phyloP scores from a whole-genome alignment of 225 moss, liverwort and hornwort genomes.

The Antitrichia curtipendula region DNA sequence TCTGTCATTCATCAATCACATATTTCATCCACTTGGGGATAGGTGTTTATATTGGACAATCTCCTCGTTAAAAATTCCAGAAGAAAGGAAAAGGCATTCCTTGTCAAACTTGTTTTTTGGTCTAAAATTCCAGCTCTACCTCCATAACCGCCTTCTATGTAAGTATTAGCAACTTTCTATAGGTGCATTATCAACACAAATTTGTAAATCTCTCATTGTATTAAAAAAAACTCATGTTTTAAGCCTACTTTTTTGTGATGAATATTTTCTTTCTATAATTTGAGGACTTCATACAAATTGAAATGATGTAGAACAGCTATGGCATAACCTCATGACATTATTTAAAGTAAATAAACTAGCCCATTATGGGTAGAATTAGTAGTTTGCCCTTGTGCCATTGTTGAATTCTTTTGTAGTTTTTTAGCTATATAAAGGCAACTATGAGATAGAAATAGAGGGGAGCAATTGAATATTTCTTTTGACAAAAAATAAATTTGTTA shows the following conservation, averaged over 20 bases:
- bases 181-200: not conserved
- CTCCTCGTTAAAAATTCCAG: too few species aligned
- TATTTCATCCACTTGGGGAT: too few species aligned
- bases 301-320: not conserved
- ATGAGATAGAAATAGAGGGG: too few species aligned
- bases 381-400: not conserved
- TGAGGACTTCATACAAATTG: not conserved
- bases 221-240: fast-evolving
- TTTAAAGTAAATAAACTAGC: fast-evolving
- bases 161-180: not conserved
- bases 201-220: not conserved
- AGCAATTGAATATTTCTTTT: not conserved
- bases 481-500: not conserved
- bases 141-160: too few species aligned
- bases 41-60: too few species aligned
- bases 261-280: not conserved
- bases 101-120: too few species aligned
- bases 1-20: too few species aligned
- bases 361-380: fast-evolving
- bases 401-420: too few species aligned
- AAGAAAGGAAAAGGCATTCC: too few species aligned
- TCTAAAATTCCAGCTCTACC: too few species aligned
- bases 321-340: not conserved
- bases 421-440: not conserved
- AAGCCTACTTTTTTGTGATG: not conserved